Percentiles rank a stretch among this genome's conserved stretches.
Conservation (phyloP, 1,139 yeast species). For the Suhomyces panamericanus region DNA sequence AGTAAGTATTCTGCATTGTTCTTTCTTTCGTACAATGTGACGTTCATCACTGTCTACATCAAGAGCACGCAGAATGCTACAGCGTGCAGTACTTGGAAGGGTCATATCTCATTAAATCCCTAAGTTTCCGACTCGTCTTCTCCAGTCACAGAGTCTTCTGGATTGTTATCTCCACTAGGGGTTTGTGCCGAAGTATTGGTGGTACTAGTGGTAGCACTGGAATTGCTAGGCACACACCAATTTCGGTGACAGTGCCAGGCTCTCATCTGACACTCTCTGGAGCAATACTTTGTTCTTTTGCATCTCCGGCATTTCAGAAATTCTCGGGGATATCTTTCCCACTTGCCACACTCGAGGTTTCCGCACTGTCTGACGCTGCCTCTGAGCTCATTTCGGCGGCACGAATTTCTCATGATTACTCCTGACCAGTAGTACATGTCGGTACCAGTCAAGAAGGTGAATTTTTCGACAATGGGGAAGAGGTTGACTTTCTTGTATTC, state of each 20-base stretch:
- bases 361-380: slow-evolving; percentile 98
- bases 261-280: slow-evolving; percentile 84
- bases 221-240: slow-evolving; percentile 75
- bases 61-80: no score
- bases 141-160: slow-evolving; percentile 12
- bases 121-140: slow-evolving; percentile 12
- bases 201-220: slow-evolving; percentile 22
- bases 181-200: slow-evolving; percentile 14
- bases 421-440: slow-evolving; percentile 97
- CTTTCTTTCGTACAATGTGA: no score
- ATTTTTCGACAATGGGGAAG: slow-evolving; percentile 89
- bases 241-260: slow-evolving; percentile 94
- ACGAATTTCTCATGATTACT: slow-evolving; percentile 92
- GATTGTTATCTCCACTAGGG: slow-evolving; percentile 8
- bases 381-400: slow-evolving; percentile 80
- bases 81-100: background rate
- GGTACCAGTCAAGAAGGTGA: slow-evolving; percentile 69
- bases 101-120: slow-evolving; percentile 7
- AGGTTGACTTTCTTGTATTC: slow-evolving; percentile 64
- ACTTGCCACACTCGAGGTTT: slow-evolving; percentile 86
- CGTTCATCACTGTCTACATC: no score
- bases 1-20: no score
- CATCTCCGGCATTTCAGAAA: slow-evolving; percentile 95
- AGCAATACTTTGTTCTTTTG: slow-evolving; percentile 91
- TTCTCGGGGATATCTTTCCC: slow-evolving; percentile 90